Base-by-base conservation (phyloP, 2,329 filamentous ascomycete genomes). In the Huntiella moniliformis region DNA sequence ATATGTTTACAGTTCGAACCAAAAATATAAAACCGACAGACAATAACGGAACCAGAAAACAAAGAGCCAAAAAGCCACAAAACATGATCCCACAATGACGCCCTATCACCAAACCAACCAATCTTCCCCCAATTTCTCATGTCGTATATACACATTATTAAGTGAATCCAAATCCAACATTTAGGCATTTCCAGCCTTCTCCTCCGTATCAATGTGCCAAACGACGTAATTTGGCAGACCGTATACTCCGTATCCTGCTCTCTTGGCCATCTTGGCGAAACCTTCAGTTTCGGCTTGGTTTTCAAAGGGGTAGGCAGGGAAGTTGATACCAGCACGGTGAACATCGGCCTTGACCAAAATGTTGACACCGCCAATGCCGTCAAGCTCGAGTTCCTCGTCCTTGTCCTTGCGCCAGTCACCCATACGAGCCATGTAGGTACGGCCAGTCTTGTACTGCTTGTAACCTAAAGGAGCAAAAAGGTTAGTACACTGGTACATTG, bases 231-330 rank as follows among this genome's bases (percentile, higher is more conserved):
- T 98, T 37, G 88, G 91, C 47, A 98, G 68, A 39, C 91, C 91
- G 54, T 85, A 74, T 18, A 98, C 91, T 57, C 84, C 73, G 60
- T 95, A 96, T 38, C 91, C 91, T 13, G 91, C 91, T 52, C 86
- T 73, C 67, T 92, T 95, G 50, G 91, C 91, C 91, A 98, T 98
- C 62, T 92, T 94, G 34, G 91, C 91, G 58, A 98, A 98, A 5
- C 91, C 91, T 65, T 98, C 91, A 4, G 91, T 98, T 64, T 98
- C 91, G 52, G 91, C 91, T 66, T 98, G 91, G 63, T 98, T 96
- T 61, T 98, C 91, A 60, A 98, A 98, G 3, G 91, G 74, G 57
- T 98, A 98, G 59, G 77, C 79, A 6, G 91, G 91, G 63, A 98
- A 98, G 63, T 98, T 98, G 67, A 98, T 91, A 88, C 85, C 85